Percentiles rank a stretch among this genome's conserved stretches.
Evolutionary conservation across 371 early-diverging fungal genomes (phyloP).

Genomic region (Syncephalastrum sp.): DNA sequence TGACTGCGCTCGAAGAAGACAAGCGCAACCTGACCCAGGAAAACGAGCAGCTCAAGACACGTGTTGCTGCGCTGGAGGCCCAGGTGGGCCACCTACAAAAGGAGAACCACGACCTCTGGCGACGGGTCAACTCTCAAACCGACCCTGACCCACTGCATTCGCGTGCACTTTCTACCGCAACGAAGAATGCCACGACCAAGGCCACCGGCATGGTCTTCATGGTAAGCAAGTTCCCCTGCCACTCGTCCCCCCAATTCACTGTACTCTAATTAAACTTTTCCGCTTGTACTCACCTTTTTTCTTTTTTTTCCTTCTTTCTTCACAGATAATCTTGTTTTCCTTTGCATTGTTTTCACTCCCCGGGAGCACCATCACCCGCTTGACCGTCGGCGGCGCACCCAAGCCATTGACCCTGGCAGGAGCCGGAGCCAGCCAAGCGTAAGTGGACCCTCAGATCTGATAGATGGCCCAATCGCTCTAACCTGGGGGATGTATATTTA

Average conservation of each 20-base stretch:
- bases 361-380: slow-evolving; percentile 36
- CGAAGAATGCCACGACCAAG: slow-evolving; percentile 32
- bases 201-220: slow-evolving; percentile 69
- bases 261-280: neutral
- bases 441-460: neutral
- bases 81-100: slow-evolving; percentile 32
- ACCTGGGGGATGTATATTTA: neutral
- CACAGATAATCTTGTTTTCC: slow-evolving; percentile 61
- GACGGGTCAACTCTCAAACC: slow-evolving; percentile 31
- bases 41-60: slow-evolving; percentile 56
- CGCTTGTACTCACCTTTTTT: slow-evolving; percentile 2
- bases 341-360: slow-evolving; percentile 62
- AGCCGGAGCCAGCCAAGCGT: neutral
- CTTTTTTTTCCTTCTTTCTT: slow-evolving; percentile 5
- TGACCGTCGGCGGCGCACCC: slow-evolving; percentile 53
- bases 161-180: slow-evolving; percentile 7
- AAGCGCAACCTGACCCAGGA: slow-evolving; percentile 59
- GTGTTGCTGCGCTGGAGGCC: slow-evolving; percentile 63
- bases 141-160: slow-evolving; percentile 5
- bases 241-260: neutral
- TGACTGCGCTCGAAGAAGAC: slow-evolving; percentile 72
- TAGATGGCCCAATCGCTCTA: no score
- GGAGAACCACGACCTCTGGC: slow-evolving; percentile 37
- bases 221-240: slow-evolving; percentile 36
- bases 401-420: slow-evolving; percentile 24